A percentile compares a stretch with the other conserved stretches of the same genome.
Conservation (phyloP, 371 early-diverging fungal species). For the Rhizopus arrhizus region DNA sequence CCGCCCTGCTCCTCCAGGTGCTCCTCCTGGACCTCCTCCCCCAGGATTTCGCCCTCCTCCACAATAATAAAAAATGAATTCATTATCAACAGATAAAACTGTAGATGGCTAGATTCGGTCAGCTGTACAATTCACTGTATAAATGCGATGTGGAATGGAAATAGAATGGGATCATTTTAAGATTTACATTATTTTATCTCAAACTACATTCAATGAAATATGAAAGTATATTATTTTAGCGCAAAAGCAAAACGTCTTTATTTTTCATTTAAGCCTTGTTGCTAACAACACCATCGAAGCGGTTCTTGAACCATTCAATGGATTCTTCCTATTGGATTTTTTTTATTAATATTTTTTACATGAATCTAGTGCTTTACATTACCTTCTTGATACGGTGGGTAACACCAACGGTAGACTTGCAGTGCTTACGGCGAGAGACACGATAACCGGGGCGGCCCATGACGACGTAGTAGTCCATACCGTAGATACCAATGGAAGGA, state of each 20-base stretch:
- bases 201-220: background rate
- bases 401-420: constrained; percentile 85
- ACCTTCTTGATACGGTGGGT: constrained; percentile 91
- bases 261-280: constrained; percentile 60
- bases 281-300: constrained; percentile 87
- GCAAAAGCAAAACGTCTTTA: too few species aligned
- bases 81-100: background rate
- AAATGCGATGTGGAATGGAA: too few species aligned
- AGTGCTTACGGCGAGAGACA: constrained; percentile 95
- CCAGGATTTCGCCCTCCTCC: constrained; percentile 30
- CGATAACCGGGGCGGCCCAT: constrained; percentile 98
- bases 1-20: constrained; percentile 56
- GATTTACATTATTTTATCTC: too few species aligned
- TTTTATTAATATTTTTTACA: background rate
- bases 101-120: too few species aligned
- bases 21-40: constrained; percentile 43
- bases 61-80: constrained; percentile 15
- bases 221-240: too few species aligned
- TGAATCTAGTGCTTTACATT: background rate
- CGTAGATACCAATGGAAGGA: constrained; percentile 98
- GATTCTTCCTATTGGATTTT: constrained; percentile 66
- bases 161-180: too few species aligned
- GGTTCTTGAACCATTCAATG: constrained; percentile 86
- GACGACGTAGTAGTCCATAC: constrained; percentile 98
- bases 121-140: too few species aligned